A percentile compares a stretch with the other conserved stretches of the same genome.
phyloP scores from a whole-genome alignment of 176 grass and related monocot genomes.

The Tuctoria greenei region DNA sequence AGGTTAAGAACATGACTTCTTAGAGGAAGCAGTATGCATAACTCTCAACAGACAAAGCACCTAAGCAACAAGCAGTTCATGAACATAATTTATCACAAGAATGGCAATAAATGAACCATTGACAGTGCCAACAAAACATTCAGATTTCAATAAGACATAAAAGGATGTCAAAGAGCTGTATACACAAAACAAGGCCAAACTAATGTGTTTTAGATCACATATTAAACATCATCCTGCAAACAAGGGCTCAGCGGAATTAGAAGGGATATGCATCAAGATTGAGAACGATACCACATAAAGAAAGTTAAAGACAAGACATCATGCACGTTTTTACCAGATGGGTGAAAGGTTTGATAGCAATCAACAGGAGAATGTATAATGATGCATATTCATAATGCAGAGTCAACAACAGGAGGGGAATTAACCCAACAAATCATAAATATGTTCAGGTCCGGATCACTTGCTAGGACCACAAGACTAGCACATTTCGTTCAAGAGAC shows the following conservation, averaged over 20 bases:
- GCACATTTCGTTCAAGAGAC: constrained; percentile 28
- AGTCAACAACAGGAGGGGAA: neutral
- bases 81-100: neutral
- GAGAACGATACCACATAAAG: neutral
- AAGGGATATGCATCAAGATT: neutral
- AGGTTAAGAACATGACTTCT: neutral
- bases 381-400: neutral
- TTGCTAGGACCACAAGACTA: constrained; percentile 33
- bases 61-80: neutral
- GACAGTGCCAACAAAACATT: neutral
- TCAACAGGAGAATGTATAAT: neutral
- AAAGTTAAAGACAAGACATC: neutral
- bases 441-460: neutral
- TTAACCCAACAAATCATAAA: constrained; percentile 20
- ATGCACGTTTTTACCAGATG: neutral
- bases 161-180: neutral
- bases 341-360: neutral
- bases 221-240: neutral
- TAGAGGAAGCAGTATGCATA: neutral
- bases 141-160: neutral
- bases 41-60: neutral
- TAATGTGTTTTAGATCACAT: neutral
- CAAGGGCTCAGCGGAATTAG: neutral
- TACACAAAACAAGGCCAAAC: neutral
- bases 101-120: neutral